Evolutionary conservation across 371 early-diverging fungal genomes (phyloP), one percentile per base, ranked within the genome.

Genomic region (Mortierella sp.): DNA sequence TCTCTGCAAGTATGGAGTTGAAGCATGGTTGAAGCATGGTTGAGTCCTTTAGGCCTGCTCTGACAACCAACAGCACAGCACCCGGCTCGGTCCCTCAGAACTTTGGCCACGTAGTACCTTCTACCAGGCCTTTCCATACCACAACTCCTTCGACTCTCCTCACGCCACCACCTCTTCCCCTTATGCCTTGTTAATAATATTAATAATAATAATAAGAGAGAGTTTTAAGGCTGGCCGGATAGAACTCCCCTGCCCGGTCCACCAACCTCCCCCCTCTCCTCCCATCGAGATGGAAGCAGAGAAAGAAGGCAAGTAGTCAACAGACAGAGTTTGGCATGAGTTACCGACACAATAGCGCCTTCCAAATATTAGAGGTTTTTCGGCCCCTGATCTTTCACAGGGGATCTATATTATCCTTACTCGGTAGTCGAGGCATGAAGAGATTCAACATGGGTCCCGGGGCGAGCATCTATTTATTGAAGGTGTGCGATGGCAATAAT

Each of bases 381-480:
- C 59, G 46, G 67, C 67, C 82, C 82, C 75, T 78, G 78, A 78
- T 78, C 67, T 78, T 78, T 78, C 79, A 75, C 79, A 78, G 78
- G 75, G 79, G 78, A 46, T 78, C 82, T 82, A 81, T 81, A 81
- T 81, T 77, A 81, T 81, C 81, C 81, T 81, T 81, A 81, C 81
- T 81, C 81, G 77, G 77, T 81, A 81, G 81, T 81, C 81, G 81
- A 81, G 81, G 81, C 81, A 81, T 81, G 71, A 76, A 54, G 77
- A 75, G 57, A 73, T 40, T 19, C 24, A 54, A 5, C 40, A 24
- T 67, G 67, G 43, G 19, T 61, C 14, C 67, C 6, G 67, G 21
- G 34, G 64, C 19, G 10, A 6, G 71, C 28, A 48, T 14, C 11
- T 71, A 31, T 71, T 51, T 44, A 48, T 48, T 24, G 14, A 24